phyloP scores from a whole-genome alignment of 1,284 basidiomycete species.

The Fomitopsis palustris region DNA sequence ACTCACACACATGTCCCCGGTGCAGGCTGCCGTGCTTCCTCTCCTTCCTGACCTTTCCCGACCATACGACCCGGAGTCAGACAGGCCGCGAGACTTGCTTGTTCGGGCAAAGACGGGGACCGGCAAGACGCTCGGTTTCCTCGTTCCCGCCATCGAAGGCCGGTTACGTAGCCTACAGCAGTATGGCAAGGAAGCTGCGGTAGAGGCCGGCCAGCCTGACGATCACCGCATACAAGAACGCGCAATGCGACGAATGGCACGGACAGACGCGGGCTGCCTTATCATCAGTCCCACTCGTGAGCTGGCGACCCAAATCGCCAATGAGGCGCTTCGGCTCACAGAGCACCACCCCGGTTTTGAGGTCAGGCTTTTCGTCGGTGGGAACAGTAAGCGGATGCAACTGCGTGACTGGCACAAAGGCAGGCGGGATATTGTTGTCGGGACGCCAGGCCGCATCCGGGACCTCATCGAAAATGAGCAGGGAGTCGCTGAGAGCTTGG shows the following conservation, averaged over 20 bases:
- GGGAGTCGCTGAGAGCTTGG: conserved; percentile 50
- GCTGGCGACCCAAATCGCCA: conserved; percentile 91
- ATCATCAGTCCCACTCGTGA: conserved; percentile 95
- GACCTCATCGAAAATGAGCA: conserved; percentile 74
- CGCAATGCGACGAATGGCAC: conserved; percentile 37
- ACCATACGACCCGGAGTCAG: conserved; percentile 37
- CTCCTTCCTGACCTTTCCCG: conserved; percentile 56
- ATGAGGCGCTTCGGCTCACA: conserved; percentile 74
- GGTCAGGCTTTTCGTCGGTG: conserved; percentile 82
- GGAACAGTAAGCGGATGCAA: conserved; percentile 65
- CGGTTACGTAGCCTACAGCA: conserved; percentile 52
- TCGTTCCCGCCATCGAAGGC: conserved; percentile 84
- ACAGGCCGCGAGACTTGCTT: conserved; percentile 56
- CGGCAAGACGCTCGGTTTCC: conserved; percentile 90
- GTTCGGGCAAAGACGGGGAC: conserved; percentile 92
- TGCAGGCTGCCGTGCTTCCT: conserved; percentile 80
- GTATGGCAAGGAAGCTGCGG: conserved; percentile 35
- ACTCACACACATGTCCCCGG: conserved; percentile 76
- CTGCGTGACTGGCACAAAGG: conserved; percentile 63
- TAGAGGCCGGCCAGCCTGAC: conserved; percentile 35
- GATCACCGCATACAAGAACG: conserved; percentile 31
- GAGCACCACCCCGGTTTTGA: conserved; percentile 63
- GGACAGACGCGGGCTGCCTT: conserved; percentile 65
- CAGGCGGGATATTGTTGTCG: conserved; percentile 85
- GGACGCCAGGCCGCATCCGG: conserved; percentile 87